Evolutionary conservation across 1,139 yeast species (phyloP).

Genomic region (Blastobotrys ciferrii): DNA sequence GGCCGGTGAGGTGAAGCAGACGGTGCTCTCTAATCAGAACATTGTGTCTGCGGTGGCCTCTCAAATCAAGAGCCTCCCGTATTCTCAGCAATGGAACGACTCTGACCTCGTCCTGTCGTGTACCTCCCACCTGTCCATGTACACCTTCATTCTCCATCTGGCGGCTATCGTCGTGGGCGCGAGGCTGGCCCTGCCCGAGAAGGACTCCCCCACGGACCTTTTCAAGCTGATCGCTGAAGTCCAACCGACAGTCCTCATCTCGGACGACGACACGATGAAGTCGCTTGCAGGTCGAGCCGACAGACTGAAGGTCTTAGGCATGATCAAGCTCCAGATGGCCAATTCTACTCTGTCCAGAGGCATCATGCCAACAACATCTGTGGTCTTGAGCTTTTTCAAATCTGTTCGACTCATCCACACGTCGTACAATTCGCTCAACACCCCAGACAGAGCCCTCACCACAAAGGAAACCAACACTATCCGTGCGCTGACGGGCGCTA

Average conservation of each 20-base stretch:
- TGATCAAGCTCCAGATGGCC: constrained; percentile 26
- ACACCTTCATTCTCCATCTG: constrained; percentile 32
- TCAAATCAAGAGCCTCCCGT: constrained; percentile 36
- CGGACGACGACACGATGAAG: constrained; percentile 33
- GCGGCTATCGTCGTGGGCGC: constrained; percentile 35
- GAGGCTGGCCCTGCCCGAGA: constrained; percentile 30
- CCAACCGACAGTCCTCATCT: constrained; percentile 26
- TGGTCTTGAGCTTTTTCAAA: constrained; percentile 27
- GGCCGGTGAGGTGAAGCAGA: constrained; percentile 11
- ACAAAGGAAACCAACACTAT: constrained; percentile 32
- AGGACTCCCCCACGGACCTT: constrained; percentile 29
- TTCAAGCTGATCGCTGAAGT: constrained; percentile 23
- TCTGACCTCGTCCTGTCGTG: constrained; percentile 35
- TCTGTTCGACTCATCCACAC: constrained; percentile 35
- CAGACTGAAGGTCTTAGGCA: constrained; percentile 18
- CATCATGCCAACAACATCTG: constrained; percentile 25
- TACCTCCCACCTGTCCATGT: constrained; percentile 30
- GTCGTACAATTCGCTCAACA: constrained; percentile 17
- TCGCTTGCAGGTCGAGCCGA: constrained; percentile 28
- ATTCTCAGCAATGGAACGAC: constrained; percentile 31
- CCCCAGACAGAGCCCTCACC: constrained; percentile 22
- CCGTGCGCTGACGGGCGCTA: constrained; percentile 38
- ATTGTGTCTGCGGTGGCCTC: constrained; percentile 38
- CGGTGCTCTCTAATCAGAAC: constrained; percentile 24
- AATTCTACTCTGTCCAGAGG: constrained; percentile 30